Percentiles rank a stretch among this genome's conserved stretches.
Conservation (phyloP, 192 early-diverging fungal genomes). For the Umbelopsis sp. region DNA sequence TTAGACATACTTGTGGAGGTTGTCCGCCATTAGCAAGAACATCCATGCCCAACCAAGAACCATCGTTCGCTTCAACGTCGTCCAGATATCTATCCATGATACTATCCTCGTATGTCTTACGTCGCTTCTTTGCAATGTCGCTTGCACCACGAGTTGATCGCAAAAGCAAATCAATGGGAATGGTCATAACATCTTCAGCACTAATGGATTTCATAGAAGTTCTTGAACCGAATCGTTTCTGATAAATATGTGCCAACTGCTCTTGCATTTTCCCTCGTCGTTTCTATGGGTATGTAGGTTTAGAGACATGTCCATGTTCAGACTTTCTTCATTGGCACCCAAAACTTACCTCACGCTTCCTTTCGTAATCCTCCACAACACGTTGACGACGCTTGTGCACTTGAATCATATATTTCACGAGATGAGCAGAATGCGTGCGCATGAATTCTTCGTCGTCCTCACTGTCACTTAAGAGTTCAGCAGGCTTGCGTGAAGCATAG, state of each 20-base stretch:
- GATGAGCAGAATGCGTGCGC: constrained; percentile 29
- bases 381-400: constrained; percentile 39
- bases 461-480: constrained; percentile 15
- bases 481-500: not conserved
- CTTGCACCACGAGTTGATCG: constrained; percentile 3
- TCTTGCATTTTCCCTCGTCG: constrained; percentile 31
- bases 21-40: not conserved
- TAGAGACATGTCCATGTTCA: not conserved
- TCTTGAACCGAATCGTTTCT: constrained; percentile 33
- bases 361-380: constrained; percentile 43
- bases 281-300: constrained; percentile 13
- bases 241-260: constrained; percentile 24
- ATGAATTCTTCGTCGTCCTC: constrained; percentile 31
- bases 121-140: constrained; percentile 4
- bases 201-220: not conserved
- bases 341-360: constrained; percentile 31
- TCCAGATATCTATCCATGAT: not conserved
- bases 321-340: not conserved
- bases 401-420: constrained; percentile 48
- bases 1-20: no score
- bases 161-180: not conserved
- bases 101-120: not conserved
- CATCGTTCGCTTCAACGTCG: not conserved
- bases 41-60: not conserved
- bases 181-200: not conserved